Base-by-base conservation (phyloP, 306 rosid species). In the Carpinus viminea region DNA sequence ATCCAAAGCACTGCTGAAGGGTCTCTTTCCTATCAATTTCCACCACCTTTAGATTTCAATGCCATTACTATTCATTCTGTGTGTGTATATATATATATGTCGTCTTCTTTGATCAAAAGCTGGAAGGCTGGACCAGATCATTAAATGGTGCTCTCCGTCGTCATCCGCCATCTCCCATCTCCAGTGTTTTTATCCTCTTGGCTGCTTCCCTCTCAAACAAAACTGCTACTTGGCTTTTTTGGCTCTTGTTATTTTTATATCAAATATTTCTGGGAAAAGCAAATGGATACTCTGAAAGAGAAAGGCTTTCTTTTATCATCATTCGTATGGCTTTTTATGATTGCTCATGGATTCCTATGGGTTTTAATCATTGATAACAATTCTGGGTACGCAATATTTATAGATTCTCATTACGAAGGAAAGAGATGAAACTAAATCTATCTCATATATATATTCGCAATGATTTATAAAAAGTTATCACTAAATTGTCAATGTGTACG, bases 1-100 rank as follows among this genome's bases (percentile, higher is more conserved):
- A 82, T 87, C 88, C 91, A 88, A 91, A 81, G 87, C 81, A 75
- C 76, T 50, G 84, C 81, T 83, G 88, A 83, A 72, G 82, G 86
- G 83, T 81, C 83, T 59, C 72, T 77, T 75, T 84, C 82, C 13
- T 74, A 50, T n/a, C 68, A 56, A 43, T 79, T 84, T 11, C 52
- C 34, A 31, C 34, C 34, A 31, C 34, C 34, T 31, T 31, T 31
- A 31, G 3, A 31, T 31, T 31, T 31, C 2, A 24, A 24, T 24
- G 26, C 26, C 26, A 24, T 46, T 10, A 6, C 8, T 13, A 10
- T 12, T 48, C 52, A 2, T 2, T 48, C 52, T 31, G 34, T 31
- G 26, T 31, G 34, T 31, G 26, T 24, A 24, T 24, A 24, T 24
- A 48, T 5, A 1, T 1, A 5, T 6, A 2, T 3, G 52, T 12